These are phyloP conservation scores for Fagopyrum tataricum DNA, from an alignment of 148 eudicot species.

Conservation along the genomic window DNA sequence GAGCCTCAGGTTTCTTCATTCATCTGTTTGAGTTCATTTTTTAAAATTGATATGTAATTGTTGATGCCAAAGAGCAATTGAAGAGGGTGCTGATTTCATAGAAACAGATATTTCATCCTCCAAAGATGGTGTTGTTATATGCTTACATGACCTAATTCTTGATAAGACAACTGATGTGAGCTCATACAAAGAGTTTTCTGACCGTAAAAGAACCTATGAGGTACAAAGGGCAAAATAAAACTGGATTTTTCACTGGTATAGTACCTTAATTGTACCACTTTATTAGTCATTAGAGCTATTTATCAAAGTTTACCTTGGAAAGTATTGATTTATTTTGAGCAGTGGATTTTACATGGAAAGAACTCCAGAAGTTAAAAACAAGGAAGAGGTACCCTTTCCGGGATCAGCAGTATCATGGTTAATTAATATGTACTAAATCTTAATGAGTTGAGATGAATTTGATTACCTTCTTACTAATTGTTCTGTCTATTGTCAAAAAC, in stretches of 20 bases:
- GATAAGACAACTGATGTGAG: conserved; percentile 73
- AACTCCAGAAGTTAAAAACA: conserved; percentile 67
- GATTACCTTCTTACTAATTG: neutral
- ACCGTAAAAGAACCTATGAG: conserved; percentile 71
- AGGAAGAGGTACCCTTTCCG: conserved; percentile 73
- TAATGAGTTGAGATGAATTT: neutral
- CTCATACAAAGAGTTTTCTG: conserved; percentile 60
- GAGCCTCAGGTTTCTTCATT: neutral
- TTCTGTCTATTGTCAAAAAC: neutral
- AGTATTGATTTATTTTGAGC: conserved; percentile 8
- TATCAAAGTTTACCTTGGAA: neutral
- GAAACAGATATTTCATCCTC: conserved; percentile 74
- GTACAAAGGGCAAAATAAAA: conserved; percentile 68
- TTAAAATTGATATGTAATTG: neutral
- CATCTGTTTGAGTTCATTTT: neutral
- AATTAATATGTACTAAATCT: conserved; percentile 20
- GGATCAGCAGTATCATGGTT: conserved; percentile 88
- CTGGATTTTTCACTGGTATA: conserved; percentile 76
- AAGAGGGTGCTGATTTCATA: conserved; percentile 92
- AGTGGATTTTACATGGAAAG: conserved; percentile 94
- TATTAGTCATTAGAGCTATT: neutral
- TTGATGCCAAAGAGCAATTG: conserved; percentile 70
- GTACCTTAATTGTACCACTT: neutral
- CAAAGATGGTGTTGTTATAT: conserved; percentile 80
- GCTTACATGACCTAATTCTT: conserved; percentile 70